Conservation (phyloP, 108 stramenopile species). For the Aurantiochytrium sp. region DNA sequence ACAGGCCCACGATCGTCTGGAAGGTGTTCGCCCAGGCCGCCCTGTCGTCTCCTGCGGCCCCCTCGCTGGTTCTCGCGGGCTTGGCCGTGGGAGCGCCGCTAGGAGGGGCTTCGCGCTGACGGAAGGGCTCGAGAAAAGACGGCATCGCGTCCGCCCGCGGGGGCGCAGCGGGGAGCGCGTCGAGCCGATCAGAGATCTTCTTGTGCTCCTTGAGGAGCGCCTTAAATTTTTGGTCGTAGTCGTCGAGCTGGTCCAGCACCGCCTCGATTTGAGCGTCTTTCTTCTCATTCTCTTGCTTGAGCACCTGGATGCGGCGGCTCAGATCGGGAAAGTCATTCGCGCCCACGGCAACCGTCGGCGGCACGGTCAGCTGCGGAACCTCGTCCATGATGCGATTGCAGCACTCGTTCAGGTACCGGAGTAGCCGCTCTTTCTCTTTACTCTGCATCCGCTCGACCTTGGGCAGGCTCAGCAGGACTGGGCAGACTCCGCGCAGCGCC, state of each 20-base stretch:
- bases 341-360: neutral
- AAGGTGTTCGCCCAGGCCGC: no score
- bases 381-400: conserved; percentile 9
- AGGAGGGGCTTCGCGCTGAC: no score
- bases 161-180: neutral
- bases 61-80: no score
- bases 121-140: neutral
- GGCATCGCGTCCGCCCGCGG: neutral
- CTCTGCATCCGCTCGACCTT: neutral
- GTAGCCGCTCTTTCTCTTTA: neutral
- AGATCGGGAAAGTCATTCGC: neutral
- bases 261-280: neutral
- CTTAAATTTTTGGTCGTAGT: neutral
- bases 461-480: neutral
- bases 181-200: neutral
- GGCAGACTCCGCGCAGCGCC: neutral
- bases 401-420: neutral
- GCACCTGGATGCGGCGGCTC: neutral
- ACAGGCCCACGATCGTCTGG: no score
- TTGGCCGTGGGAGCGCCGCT: no score
- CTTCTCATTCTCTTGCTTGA: neutral
- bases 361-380: neutral
- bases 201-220: neutral
- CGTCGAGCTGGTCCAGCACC: neutral
- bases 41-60: no score